Conservation (phyloP, 169 alveolate species). For the Cystoisospora suis region DNA sequence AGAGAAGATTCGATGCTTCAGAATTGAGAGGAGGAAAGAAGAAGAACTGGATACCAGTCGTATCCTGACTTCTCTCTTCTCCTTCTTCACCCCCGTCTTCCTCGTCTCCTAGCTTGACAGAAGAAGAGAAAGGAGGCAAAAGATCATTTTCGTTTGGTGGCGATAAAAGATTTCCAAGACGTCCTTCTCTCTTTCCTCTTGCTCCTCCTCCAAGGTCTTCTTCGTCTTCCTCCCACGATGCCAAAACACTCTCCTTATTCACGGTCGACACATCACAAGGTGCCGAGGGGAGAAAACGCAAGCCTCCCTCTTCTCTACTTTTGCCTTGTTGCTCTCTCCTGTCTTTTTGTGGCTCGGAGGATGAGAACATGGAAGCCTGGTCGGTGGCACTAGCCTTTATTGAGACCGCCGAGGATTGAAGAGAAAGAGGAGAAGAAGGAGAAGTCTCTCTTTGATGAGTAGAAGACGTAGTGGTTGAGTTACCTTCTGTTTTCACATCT, state of each 20-base stretch:
- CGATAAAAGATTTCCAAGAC: neutral
- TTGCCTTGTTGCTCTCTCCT: too few species aligned
- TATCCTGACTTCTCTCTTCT: neutral
- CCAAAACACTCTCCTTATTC: neutral
- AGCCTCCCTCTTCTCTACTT: too few species aligned
- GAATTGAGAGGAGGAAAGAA: constrained; percentile 4
- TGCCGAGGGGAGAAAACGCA: neutral
- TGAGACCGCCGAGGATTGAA: neutral
- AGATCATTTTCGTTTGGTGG: neutral
- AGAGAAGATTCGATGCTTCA: neutral
- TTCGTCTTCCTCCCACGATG: neutral
- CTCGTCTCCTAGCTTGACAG: neutral
- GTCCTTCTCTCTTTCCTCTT: neutral
- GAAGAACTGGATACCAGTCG: too few species aligned
- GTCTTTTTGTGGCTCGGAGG: too few species aligned
- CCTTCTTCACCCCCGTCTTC: neutral
- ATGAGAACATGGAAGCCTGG: too few species aligned
- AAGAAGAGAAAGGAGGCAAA: neutral
- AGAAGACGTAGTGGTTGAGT: too few species aligned
- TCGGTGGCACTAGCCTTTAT: too few species aligned
- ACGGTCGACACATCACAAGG: neutral
- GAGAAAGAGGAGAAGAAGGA: neutral
- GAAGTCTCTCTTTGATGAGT: neutral
- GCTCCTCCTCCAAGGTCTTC: neutral
- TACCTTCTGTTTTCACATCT: too few species aligned